These are phyloP conservation scores for Lentinus tigrinus DNA, from an alignment of 768 basidiomycete genomes.

Conservation along the genomic window DNA sequence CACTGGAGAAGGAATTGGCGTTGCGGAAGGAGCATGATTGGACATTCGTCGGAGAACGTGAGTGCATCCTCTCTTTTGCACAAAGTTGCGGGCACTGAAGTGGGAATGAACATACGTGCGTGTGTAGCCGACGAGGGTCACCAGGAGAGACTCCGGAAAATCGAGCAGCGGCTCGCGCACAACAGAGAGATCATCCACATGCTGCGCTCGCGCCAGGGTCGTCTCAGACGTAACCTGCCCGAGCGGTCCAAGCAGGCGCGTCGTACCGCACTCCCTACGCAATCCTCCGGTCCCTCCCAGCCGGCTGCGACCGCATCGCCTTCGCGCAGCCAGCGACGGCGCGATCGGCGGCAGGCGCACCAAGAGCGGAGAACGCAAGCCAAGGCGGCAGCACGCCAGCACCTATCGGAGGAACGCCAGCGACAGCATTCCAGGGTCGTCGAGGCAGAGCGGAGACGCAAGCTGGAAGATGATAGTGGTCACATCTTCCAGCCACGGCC, in stretches of 20 bases:
- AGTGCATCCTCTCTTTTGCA: not conserved
- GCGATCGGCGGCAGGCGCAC: not conserved
- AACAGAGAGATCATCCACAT: not conserved
- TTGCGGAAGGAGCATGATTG: not conserved
- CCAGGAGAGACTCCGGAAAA: not conserved
- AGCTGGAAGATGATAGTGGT: too few relatives aligned
- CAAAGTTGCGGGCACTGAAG: not conserved
- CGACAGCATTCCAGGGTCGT: not conserved
- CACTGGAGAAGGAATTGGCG: not conserved
- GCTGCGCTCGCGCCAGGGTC: not conserved
- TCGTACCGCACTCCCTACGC: too few relatives aligned
- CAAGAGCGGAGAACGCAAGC: not conserved
- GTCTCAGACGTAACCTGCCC: too few relatives aligned
- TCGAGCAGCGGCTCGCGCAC: not conserved
- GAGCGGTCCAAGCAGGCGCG: too few relatives aligned
- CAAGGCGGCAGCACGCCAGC: not conserved
- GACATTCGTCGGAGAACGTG: not conserved
- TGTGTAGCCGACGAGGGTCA: not conserved
- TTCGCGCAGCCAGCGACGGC: too few relatives aligned
- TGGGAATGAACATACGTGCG: not conserved
- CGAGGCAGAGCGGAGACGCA: not conserved
- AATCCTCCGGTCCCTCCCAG: too few relatives aligned
- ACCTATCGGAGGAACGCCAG: not conserved
- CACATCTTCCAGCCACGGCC: too few relatives aligned
- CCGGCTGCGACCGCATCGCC: too few relatives aligned